These are phyloP conservation scores for Brasenia schreberi DNA, from an alignment of 164 flowering plant genomes.

Conservation along the genomic window DNA sequence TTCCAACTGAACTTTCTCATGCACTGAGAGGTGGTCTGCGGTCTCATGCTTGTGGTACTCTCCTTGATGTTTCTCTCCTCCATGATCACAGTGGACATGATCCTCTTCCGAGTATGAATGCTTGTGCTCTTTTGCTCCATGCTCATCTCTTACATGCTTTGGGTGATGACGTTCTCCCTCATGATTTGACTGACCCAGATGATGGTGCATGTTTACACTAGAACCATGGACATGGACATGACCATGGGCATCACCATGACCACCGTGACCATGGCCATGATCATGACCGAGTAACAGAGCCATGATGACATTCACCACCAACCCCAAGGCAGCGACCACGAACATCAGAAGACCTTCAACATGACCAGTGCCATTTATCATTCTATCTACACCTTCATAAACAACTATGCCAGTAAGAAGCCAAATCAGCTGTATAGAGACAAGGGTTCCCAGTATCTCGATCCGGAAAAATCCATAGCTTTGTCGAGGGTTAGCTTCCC, in stretches of 20 bases:
- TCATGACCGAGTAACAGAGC: constrained; percentile 65
- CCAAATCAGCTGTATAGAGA: constrained; percentile 69
- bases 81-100: constrained; percentile 15
- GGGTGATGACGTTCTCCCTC: constrained; percentile 7
- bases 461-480: constrained; percentile 83
- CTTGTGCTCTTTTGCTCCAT: too few species aligned
- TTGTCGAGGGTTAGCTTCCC: constrained; percentile 91
- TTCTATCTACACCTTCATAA: constrained; percentile 65
- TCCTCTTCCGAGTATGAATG: not conserved
- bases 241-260: constrained; percentile 10
- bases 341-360: constrained; percentile 78
- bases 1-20: too few species aligned
- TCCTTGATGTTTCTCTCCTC: not conserved
- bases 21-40: too few species aligned
- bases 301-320: constrained; percentile 68
- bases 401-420: constrained; percentile 84
- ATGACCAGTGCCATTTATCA: constrained; percentile 45
- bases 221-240: constrained; percentile 24
- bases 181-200: constrained; percentile 7
- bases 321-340: constrained; percentile 64
- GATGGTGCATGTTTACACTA: constrained; percentile 11
- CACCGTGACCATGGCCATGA: constrained; percentile 24
- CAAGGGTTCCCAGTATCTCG: constrained; percentile 81
- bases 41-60: too few species aligned
- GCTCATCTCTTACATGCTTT: too few species aligned